phyloP scores from a whole-genome alignment of 1,284 basidiomycete species.

The Sutorius eximius region DNA sequence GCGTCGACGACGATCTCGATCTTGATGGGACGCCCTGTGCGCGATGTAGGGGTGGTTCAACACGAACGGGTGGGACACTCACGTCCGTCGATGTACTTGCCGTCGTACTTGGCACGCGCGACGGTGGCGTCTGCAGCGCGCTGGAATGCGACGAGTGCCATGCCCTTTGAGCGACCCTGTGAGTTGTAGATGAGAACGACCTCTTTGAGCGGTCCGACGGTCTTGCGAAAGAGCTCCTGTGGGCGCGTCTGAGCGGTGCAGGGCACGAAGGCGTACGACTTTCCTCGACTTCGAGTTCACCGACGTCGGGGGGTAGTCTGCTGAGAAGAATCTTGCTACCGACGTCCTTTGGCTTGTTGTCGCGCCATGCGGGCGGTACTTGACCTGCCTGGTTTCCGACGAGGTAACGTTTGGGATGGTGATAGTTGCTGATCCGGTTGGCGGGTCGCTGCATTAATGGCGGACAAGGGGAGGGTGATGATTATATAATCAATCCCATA shows the following conservation, averaged over 20 bases:
- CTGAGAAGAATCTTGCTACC: constrained; percentile 73
- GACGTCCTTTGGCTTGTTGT: constrained; percentile 35
- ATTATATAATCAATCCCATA: too few relatives aligned
- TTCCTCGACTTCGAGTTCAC: constrained; percentile 67
- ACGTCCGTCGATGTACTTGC: constrained; percentile 75
- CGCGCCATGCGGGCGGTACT: constrained; percentile 61
- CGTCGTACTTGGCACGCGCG: constrained; percentile 66
- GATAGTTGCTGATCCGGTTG: constrained; percentile 49
- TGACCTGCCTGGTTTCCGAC: constrained; percentile 55
- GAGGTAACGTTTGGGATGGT: constrained; percentile 54
- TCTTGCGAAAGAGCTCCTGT: constrained; percentile 72
- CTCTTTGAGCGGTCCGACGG: constrained; percentile 69
- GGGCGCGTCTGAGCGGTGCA: constrained; percentile 7
- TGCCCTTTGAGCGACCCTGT: constrained; percentile 69
- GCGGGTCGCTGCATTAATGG: neutral
- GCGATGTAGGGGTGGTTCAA: neutral
- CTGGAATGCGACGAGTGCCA: constrained; percentile 69
- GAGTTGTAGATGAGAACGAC: constrained; percentile 70
- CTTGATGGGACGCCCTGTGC: constrained; percentile 62
- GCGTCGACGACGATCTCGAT: constrained; percentile 63
- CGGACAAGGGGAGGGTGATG: too few relatives aligned
- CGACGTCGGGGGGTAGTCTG: constrained; percentile 67
- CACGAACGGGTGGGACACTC: constrained; percentile 34
- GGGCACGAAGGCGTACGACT: constrained; percentile 23
- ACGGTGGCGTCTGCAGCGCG: constrained; percentile 57